Evolutionary conservation across 2,329 filamentous ascomycete genomes (phyloP), one percentile per base, ranked within the genome.

Genomic region (Mycocentrospora acerina): DNA sequence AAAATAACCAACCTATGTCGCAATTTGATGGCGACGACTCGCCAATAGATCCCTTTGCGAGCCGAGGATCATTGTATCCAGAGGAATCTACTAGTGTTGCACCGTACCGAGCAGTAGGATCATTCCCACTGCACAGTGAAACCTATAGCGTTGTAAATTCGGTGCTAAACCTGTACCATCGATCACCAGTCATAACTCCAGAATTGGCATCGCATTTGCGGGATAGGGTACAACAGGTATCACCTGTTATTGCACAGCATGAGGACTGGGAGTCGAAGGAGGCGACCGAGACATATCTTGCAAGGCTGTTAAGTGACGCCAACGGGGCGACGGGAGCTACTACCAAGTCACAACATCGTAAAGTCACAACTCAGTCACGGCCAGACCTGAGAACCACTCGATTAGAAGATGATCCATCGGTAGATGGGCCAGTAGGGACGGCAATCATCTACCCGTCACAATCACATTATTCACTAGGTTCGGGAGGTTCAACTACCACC

Each of bases 211-310:
- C 62, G 18, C 51, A 62, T 12, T 66, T 68, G 9, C 62, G 64
- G 41, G 53, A 64, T 29, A 68, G 73, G 40, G 61, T 72, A 4
- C 66, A 75, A 26, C 66, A 69, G 5, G 66, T 72, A n/a, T 75
- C 76, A 9, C 76, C 77, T 11, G 72, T 73, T 35, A 59, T 81
- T 36, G 75, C 74, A n/a, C 72, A 73, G 46, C 69, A 76, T 42
- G 72, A 72, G 7, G 70, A 73, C 24, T 80, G 76, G 73, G 74
- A 77, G 35, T 74, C 76, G 1, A 76, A 74, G 39, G 74, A 75
- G 40, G 74, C 76, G 3, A 77, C 74, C 3, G 74, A 77, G 43
- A 68, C 77, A n/a, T 80, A 78, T 55, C 59, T 81, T 4, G 71
- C 77, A 40, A 69, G 77, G 42, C 35, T 70, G n/a, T 39, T 69